These are phyloP conservation scores for Tylopilus plumbeoviolaceoides DNA, from an alignment of 768 basidiomycete genomes.

Conservation along the genomic window DNA sequence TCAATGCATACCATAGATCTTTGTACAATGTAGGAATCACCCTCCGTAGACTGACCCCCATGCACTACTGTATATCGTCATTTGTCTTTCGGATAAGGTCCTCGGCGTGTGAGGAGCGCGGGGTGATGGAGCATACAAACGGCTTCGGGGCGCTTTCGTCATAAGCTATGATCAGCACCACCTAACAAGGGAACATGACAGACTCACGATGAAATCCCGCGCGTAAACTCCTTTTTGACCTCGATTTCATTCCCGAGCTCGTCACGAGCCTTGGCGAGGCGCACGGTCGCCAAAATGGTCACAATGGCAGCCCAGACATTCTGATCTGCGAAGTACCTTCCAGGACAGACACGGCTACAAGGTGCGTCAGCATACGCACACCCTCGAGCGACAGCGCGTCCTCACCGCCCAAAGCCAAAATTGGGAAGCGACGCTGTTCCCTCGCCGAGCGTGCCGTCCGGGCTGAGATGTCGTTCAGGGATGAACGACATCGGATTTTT, in stretches of 20 bases:
- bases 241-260: constrained; percentile 30
- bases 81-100: constrained; percentile 15
- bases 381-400: background rate
- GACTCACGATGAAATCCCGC: constrained; percentile 18
- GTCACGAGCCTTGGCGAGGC: constrained; percentile 25
- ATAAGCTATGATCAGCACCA: background rate
- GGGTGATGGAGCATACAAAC: constrained; percentile 21
- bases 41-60: background rate
- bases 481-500: constrained; percentile 49
- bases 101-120: constrained; percentile 12
- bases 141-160: constrained; percentile 19
- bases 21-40: background rate
- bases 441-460: constrained; percentile 12
- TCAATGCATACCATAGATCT: constrained; percentile 1
- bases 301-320: constrained; percentile 32
- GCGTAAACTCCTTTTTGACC: constrained; percentile 21
- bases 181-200: background rate
- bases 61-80: background rate
- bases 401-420: constrained; percentile 30
- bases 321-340: constrained; percentile 31
- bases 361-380: background rate
- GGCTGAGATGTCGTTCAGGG: constrained; percentile 50
- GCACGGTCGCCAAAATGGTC: constrained; percentile 29
- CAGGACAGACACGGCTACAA: constrained; percentile 30
- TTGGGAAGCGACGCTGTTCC: background rate